phyloP scores from a whole-genome alignment of 1,139 yeast species.

The Saccharomycopsis hybrid region DNA sequence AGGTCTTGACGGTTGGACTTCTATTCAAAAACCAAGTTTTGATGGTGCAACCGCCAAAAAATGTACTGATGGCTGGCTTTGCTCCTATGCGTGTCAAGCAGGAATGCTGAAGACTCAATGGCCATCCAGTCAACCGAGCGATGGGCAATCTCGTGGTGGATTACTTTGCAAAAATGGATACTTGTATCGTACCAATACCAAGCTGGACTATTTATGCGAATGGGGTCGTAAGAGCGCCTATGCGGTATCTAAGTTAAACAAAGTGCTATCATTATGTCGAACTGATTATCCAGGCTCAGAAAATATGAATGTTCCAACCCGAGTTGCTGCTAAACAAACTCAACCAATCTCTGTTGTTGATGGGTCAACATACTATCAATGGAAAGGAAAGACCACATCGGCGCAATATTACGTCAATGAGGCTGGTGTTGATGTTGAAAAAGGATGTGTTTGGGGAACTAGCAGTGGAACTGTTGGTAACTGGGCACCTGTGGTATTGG shows the following conservation, averaged over 20 bases:
- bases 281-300: conserved; percentile 88
- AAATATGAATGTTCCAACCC: conserved; percentile 79
- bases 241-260: conserved; percentile 48
- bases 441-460: conserved; percentile 76
- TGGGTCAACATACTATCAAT: conserved; percentile 51
- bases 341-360: conserved; percentile 62
- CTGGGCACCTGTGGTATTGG: conserved; percentile 79
- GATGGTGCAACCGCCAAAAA: conserved; percentile 57
- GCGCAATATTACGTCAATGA: conserved; percentile 77
- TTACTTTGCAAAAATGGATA: conserved; percentile 62
- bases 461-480: conserved; percentile 54
- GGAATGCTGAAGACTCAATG: conserved; percentile 91
- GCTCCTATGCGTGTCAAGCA: conserved; percentile 82
- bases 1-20: conserved; percentile 70
- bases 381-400: conserved; percentile 64
- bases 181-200: conserved; percentile 58
- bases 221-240: conserved; percentile 65
- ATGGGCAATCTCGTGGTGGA: conserved; percentile 79
- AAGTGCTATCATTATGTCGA: conserved; percentile 71
- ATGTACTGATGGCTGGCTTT: conserved; percentile 69
- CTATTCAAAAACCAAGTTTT: conserved; percentile 57
- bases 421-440: conserved; percentile 67
- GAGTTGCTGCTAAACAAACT: conserved; percentile 51
- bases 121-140: conserved; percentile 66
- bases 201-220: conserved; percentile 58